Evolutionary conservation across 352 stramenopile species (phyloP).

Genomic region (Phytophthora crassamura): DNA sequence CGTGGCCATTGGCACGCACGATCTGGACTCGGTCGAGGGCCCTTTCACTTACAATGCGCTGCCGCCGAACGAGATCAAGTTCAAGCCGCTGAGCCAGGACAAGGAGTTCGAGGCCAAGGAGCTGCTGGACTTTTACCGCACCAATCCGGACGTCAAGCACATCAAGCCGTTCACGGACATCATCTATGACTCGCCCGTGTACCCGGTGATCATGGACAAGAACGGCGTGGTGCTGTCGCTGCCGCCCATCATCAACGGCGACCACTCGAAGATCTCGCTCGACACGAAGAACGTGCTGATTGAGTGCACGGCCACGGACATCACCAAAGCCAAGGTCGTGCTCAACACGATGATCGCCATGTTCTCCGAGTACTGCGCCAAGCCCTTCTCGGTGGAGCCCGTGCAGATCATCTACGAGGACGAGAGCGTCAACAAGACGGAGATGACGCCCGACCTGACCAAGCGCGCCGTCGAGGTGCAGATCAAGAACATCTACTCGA

Average conservation of each 20-base stretch:
- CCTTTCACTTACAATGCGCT: conserved; percentile 94
- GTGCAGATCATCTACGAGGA: conserved; percentile 98
- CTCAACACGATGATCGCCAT: conserved; percentile 99
- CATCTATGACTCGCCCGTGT: conserved; percentile 99
- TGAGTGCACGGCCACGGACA: conserved; percentile 99
- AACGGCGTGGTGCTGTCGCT: conserved; percentile 97
- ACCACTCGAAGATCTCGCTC: conserved; percentile 97
- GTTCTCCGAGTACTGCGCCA: conserved; percentile 98
- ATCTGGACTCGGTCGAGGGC: conserved; percentile 96
- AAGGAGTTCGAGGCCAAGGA: conserved; percentile 94
- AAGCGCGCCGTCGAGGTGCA: conserved; percentile 89
- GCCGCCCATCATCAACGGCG: conserved; percentile 99
- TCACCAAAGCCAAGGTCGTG: conserved; percentile 99
- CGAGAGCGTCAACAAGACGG: conserved; percentile 57
- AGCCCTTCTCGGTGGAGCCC: conserved; percentile 96
- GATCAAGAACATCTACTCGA: conserved; percentile 89
- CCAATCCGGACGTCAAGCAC: conserved; percentile 95
- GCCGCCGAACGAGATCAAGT: conserved; percentile 94
- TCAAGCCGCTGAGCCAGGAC: conserved; percentile 95
- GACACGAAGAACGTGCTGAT: conserved; percentile 99
- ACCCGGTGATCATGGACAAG: conserved; percentile 97
- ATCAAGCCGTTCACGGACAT: conserved; percentile 99
- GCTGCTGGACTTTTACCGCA: conserved; percentile 97
- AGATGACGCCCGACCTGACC: conserved; percentile 94
- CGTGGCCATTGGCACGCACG: conserved; percentile 99